Conservation (phyloP, 179 eudicot species). For the Patellifolia procumbens region DNA sequence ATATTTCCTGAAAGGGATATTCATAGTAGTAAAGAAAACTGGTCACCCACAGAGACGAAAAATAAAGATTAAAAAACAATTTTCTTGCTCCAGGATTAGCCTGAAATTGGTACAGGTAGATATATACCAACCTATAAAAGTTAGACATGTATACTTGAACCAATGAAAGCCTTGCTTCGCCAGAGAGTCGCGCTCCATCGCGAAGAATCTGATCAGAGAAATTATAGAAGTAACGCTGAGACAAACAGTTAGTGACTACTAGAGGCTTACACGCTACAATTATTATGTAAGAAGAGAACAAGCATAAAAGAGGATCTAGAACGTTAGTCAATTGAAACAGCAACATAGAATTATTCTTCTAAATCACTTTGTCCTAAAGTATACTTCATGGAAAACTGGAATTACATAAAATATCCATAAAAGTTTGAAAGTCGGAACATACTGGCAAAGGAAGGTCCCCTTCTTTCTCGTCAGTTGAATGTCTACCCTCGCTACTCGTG, state of each 20-base stretch:
- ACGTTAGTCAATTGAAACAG: conserved; percentile 1
- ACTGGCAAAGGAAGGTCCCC: conserved; percentile 80
- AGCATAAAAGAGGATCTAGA: conserved; percentile 1
- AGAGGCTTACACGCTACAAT: conserved; percentile 2
- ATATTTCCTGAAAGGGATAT: conserved; percentile 67
- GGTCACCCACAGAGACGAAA: background rate
- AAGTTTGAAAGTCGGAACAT: conserved; percentile 23
- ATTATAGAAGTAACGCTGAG: conserved; percentile 6
- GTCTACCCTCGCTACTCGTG: conserved; percentile 40
- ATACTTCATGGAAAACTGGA: background rate
- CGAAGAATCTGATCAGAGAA: conserved; percentile 59
- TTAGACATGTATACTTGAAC: conserved; percentile 91
- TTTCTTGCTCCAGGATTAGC: background rate
- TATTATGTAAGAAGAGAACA: background rate
- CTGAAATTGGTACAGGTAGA: conserved; percentile 17
- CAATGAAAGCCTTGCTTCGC: conserved; percentile 81
- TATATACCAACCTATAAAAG: conserved; percentile 67
- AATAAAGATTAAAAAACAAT: background rate
- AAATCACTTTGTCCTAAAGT: background rate
- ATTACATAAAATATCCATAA: background rate
- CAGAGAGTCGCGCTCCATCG: conserved; percentile 55
- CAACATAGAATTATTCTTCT: background rate
- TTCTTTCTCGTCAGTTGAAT: conserved; percentile 56
- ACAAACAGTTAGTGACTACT: conserved; percentile 4
- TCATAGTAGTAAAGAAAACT: background rate